Percentiles rank a stretch among this genome's conserved stretches.
Evolutionary conservation across 495 filamentous ascomycete genomes (phyloP).

Genomic region (Hypoxylon cercidicola): DNA sequence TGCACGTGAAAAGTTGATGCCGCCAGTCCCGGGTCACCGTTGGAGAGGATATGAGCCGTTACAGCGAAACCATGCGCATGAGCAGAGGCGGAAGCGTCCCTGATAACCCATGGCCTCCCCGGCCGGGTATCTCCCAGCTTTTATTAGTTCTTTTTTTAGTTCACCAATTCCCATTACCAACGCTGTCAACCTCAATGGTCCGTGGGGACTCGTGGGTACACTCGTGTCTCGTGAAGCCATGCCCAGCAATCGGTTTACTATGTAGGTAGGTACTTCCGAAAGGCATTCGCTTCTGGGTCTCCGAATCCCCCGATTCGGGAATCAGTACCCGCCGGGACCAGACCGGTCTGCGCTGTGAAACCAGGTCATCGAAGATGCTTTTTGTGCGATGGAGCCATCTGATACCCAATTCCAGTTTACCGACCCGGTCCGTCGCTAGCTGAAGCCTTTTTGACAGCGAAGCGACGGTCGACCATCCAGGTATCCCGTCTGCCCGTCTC

Average conservation of each 20-base stretch:
- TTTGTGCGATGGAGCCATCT: slow-evolving; percentile 20
- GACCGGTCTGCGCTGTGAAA: slow-evolving; percentile 42
- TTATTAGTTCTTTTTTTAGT: slow-evolving; percentile 14
- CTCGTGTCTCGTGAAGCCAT: slow-evolving; percentile 12
- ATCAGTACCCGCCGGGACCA: slow-evolving; percentile 11
- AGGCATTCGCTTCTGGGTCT: slow-evolving; percentile 20
- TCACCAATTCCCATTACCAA: slow-evolving; percentile 15
- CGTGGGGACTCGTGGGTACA: background rate
- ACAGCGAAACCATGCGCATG: slow-evolving; percentile 19
- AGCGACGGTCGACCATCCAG: slow-evolving; percentile 3
- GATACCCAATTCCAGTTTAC: slow-evolving; percentile 22
- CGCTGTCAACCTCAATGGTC: background rate
- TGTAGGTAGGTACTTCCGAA: slow-evolving; percentile 40
- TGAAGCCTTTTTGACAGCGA: background rate
- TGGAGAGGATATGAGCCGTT: slow-evolving; percentile 30
- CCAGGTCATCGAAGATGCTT: slow-evolving; percentile 12
- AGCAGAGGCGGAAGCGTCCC: slow-evolving; percentile 13
- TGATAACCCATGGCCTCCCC: slow-evolving; percentile 9
- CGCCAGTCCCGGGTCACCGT: slow-evolving; percentile 28
- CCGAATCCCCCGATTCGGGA: slow-evolving; percentile 22
- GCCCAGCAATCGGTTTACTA: slow-evolving; percentile 28
- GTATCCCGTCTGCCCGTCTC: background rate
- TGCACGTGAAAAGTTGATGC: slow-evolving; percentile 36
- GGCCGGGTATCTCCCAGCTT: no score
- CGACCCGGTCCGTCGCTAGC: slow-evolving; percentile 31